Conservation (phyloP, 1,284 basidiomycete species). For the Wallemia ichthyophaga region DNA sequence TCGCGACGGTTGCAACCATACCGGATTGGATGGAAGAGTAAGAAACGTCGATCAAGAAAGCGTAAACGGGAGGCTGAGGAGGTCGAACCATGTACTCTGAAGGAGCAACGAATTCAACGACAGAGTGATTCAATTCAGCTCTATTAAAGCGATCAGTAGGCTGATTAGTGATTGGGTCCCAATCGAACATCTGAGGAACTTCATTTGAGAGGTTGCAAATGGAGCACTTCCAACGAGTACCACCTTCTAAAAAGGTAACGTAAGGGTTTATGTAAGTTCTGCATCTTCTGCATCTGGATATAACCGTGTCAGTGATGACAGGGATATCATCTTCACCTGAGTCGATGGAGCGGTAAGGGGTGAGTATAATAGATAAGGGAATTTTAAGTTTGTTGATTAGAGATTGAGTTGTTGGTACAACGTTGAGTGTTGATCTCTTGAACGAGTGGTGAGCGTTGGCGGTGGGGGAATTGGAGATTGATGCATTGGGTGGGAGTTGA, state of each 20-base stretch:
- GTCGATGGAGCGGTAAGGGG: conserved; percentile 57
- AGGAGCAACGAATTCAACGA: conserved; percentile 88
- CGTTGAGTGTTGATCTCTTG: conserved; percentile 71
- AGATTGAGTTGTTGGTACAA: conserved; percentile 72
- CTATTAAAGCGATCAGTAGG: conserved; percentile 85
- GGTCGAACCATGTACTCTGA: conserved; percentile 95
- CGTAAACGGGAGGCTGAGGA: conserved; percentile 85
- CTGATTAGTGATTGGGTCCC: conserved; percentile 77
- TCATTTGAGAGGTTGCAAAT: conserved; percentile 98
- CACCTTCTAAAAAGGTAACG: conserved; percentile 92
- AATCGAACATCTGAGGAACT: conserved; percentile 93
- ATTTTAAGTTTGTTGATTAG: conserved; percentile 77
- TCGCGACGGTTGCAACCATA: conserved; percentile 91
- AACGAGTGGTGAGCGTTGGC: conserved; percentile 73
- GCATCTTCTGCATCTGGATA: conserved; percentile 87
- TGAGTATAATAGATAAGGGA: conserved; percentile 65
- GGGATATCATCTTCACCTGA: conserved; percentile 36
- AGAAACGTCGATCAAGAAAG: conserved; percentile 90
- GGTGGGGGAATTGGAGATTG: conserved; percentile 39
- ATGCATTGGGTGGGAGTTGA: conserved; percentile 39
- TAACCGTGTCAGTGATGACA: conserved; percentile 71
- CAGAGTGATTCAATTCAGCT: conserved; percentile 70
- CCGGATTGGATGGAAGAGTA: conserved; percentile 68
- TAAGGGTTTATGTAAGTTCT: conserved; percentile 97
- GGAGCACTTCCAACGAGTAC: conserved; percentile 96